Conservation (phyloP, 129 eudicot genomes). For the Dittrichia graveolens region DNA sequence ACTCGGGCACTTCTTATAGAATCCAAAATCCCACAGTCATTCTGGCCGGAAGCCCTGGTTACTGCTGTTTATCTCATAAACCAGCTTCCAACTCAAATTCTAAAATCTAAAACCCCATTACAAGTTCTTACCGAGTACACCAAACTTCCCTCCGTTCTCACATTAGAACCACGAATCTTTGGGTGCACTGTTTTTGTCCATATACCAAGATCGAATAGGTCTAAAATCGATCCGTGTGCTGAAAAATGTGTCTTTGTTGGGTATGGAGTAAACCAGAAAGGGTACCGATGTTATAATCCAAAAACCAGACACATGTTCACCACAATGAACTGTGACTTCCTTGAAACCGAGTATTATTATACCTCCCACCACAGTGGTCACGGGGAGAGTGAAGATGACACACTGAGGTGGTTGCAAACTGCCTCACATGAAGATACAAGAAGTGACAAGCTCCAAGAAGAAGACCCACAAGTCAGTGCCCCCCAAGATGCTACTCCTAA, state of each 20-base stretch:
- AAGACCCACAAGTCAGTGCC: background rate
- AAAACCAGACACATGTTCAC: background rate
- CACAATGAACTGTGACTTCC: background rate
- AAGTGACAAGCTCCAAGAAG: background rate
- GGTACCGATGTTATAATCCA: conserved; percentile 6
- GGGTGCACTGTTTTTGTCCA: background rate
- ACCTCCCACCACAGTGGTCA: too few species aligned
- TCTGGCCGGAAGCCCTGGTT: background rate
- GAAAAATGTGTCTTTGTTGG: conserved; percentile 7
- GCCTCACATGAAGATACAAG: background rate
- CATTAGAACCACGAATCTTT: background rate
- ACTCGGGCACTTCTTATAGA: background rate
- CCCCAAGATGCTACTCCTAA: background rate
- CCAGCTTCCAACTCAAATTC: background rate
- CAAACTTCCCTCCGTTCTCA: background rate
- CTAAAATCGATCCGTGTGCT: background rate
- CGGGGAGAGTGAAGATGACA: background rate
- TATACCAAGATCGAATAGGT: background rate
- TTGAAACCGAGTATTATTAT: background rate
- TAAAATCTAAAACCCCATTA: background rate
- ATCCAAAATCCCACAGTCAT: background rate
- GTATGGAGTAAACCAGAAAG: background rate
- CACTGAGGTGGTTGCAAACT: background rate
- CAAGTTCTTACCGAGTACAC: background rate
- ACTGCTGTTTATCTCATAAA: background rate